Percentiles rank a stretch among this genome's conserved stretches.
phyloP scores from a whole-genome alignment of 2,329 filamentous ascomycete genomes.

The Onygenales sp. region DNA sequence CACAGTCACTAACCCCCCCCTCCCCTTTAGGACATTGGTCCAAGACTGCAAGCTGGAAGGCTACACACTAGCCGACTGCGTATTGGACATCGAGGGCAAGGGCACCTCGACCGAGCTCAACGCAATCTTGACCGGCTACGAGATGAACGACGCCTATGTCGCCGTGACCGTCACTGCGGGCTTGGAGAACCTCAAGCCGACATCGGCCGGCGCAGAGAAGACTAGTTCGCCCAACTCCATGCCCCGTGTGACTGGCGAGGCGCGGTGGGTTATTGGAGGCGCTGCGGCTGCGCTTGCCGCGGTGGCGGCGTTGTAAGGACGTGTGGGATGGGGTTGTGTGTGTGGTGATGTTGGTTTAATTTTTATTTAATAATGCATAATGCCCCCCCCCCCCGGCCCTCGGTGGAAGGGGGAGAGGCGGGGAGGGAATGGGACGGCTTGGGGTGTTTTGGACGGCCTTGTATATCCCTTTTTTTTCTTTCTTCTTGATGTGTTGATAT shows the following conservation, averaged over 20 bases:
- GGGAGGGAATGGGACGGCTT: too few relatives aligned
- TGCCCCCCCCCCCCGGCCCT: too few relatives aligned
- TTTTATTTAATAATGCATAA: too few relatives aligned
- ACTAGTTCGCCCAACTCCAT: not conserved
- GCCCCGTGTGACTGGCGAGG: not conserved
- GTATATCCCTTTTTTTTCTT: too few relatives aligned
- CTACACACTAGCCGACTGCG: not conserved
- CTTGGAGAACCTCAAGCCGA: not conserved
- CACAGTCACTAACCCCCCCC: not conserved
- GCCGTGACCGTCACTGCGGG: not conserved
- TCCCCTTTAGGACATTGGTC: not conserved
- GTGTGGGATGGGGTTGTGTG: not conserved
- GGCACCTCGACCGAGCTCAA: too few relatives aligned
- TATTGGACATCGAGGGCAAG: not conserved
- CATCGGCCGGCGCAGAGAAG: not conserved
- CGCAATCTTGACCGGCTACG: not conserved
- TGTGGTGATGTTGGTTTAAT: too few relatives aligned
- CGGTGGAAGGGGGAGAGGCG: too few relatives aligned
- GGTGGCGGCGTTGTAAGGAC: not conserved
- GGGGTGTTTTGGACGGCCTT: too few relatives aligned
- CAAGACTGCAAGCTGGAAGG: not conserved
- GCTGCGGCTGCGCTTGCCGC: not conserved
- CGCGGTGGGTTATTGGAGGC: not conserved
- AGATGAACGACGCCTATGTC: not conserved
- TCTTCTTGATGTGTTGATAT: too few relatives aligned